Percentiles rank a stretch among this genome's conserved stretches.
Evolutionary conservation across 2,329 filamentous ascomycete species (phyloP).

Genomic region (Didymellaceae sp.): DNA sequence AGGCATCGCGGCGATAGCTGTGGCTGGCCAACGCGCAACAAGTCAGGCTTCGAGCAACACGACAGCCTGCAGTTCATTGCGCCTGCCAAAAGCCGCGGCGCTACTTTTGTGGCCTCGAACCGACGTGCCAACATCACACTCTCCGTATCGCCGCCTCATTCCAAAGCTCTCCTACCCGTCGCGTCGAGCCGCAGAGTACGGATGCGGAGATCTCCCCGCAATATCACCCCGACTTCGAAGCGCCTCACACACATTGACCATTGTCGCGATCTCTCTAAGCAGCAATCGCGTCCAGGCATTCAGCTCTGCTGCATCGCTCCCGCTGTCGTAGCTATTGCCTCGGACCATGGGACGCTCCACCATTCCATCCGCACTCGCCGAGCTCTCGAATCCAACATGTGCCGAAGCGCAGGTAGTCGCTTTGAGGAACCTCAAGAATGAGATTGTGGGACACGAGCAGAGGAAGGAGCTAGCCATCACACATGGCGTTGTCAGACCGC

Average conservation of each 20-base stretch:
- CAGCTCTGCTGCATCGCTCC: background rate
- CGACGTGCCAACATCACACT: background rate
- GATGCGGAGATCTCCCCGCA: conserved; percentile 26
- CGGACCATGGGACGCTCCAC: conserved; percentile 44
- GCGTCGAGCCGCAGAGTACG: conserved; percentile 3
- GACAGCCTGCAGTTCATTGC: conserved; percentile 8
- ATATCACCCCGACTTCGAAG: conserved; percentile 5
- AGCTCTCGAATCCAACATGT: conserved; percentile 48
- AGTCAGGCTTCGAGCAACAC: conserved; percentile 6
- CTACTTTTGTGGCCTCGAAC: background rate
- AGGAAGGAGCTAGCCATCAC: conserved; percentile 82
- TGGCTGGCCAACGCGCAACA: conserved; percentile 2
- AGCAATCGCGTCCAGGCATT: background rate
- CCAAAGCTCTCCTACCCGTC: background rate
- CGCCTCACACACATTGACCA: conserved; percentile 1
- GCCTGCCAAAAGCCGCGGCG: conserved; percentile 1
- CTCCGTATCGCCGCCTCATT: background rate
- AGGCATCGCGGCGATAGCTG: conserved; percentile 9
- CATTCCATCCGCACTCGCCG: conserved; percentile 45
- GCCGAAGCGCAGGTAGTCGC: conserved; percentile 57
- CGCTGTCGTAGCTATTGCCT: background rate
- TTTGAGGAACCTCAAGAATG: conserved; percentile 81
- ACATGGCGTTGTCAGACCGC: conserved; percentile 70
- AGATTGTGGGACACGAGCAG: conserved; percentile 84
- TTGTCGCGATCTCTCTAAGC: background rate